phyloP scores from a whole-genome alignment of 2,329 filamentous ascomycete species.

The Diaporthe citriasiana region DNA sequence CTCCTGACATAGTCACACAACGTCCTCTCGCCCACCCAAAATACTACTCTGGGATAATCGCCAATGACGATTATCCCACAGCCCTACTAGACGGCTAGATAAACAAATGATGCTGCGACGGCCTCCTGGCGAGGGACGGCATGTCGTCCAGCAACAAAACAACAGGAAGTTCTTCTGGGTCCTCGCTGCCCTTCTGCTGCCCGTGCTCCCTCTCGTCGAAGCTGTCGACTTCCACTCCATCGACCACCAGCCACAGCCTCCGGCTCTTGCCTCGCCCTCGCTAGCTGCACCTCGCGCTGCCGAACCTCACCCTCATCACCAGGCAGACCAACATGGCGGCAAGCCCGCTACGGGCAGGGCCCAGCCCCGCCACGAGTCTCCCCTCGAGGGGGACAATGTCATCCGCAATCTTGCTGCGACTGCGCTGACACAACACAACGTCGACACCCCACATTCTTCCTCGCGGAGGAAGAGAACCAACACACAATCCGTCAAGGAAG shows the following conservation, averaged over 20 bases:
- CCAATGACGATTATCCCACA: slow-evolving; percentile 40
- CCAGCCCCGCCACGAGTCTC: slow-evolving; percentile 36
- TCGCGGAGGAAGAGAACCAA: slow-evolving; percentile 41
- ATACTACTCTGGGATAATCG: slow-evolving; percentile 24
- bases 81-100: slow-evolving; percentile 44
- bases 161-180: slow-evolving; percentile 56
- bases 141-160: slow-evolving; percentile 56
- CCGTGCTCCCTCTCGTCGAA: slow-evolving; percentile 62
- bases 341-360: slow-evolving; percentile 8
- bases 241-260: slow-evolving; percentile 50
- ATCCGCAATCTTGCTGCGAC: slow-evolving; percentile 44
- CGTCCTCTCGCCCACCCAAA: neutral
- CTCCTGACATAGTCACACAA: neutral
- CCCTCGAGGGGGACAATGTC: slow-evolving; percentile 41
- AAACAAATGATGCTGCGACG: slow-evolving; percentile 66
- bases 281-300: slow-evolving; percentile 17
- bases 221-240: slow-evolving; percentile 60
- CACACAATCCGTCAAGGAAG: slow-evolving; percentile 38
- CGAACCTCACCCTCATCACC: slow-evolving; percentile 23
- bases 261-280: slow-evolving; percentile 36
- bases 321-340: slow-evolving; percentile 10
- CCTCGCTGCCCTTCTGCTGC: slow-evolving; percentile 64
- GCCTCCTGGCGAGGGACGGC: slow-evolving; percentile 67
- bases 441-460: slow-evolving; percentile 40
- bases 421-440: slow-evolving; percentile 41